Base-by-base conservation (phyloP, 139 green algal species). In the Bryopsis sp. region DNA sequence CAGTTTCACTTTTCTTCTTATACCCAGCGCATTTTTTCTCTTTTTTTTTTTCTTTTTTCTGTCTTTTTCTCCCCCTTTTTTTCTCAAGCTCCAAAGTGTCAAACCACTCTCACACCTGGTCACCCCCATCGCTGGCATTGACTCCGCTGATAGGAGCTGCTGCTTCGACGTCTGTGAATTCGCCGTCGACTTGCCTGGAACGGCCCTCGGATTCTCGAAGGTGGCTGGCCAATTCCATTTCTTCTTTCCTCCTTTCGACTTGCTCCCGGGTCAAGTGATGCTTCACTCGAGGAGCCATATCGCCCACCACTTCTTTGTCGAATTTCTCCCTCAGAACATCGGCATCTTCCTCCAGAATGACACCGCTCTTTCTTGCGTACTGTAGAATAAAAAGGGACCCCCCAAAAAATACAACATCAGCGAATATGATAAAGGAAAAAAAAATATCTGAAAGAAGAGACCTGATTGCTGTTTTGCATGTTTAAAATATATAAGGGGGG, bases 211-310 rank as follows among this genome's bases (percentile, higher is more conserved):
- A 15, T 26, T 15, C 15, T 50, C 43, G 43, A 50, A 50, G 43
- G 11, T 15, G 43, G 15, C 11, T 15, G 15, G 11, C 15, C 43
- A 26, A 15, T 50, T 50, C 43, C 15, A 15, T 15, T 26, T 11
- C 33, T 61, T 32, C 24, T 35, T 26, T 28, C 5, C 50, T 22
- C 33, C 33, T 15, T 11, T 28, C 15, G 33, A 77, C 28, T 54
- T 77, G 39, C 28, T 43, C 54, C 8, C 39, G n/a, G 1, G 36
- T 74, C 8, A 81, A 1, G 72, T 79, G 76, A 36, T 79, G 76
- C 48, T 67, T 63, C 3, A 72, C 29, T 64, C 73, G 70, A 19
- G 43, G 43, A 26, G 19, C 19, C 29, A 8, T 67, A 32, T 26
- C 33, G 5, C 59, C 59, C 59, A 67, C 59, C 29, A 67, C 33